Base-by-base conservation (phyloP, 345 rosid genomes). In the Populus tremula region DNA sequence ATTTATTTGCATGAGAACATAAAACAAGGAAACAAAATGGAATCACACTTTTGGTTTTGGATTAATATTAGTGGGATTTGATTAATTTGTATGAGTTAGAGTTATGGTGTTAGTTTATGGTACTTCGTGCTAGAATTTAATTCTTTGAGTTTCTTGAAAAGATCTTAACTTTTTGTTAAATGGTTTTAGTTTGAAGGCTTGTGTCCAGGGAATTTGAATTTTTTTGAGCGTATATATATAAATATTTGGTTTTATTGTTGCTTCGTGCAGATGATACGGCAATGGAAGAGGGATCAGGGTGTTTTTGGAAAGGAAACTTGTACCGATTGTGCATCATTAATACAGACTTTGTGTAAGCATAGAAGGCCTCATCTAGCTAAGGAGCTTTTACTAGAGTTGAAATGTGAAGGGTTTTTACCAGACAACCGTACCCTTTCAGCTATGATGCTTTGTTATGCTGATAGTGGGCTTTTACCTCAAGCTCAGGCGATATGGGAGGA, bases 401-500 rank as follows among this genome's bases (percentile, higher is more conserved):
- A 82, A 87, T 78, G 84, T 27, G 73, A 84, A 54, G 85, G 88
- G 31, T 76, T 77, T 36, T 35, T 86, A 0, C 88, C 84, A 0
- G 69, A 81, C 47, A 78, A 9, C 59, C 27, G 77, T 63, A 86
- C 87, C 50, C 79, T 88, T 47, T 87, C 89, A 5, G 83, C 90
- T 76, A 75, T 86, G 73, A 84, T 91, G 89, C 83, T 90, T 56
- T 85, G 82, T 76, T 90, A 84, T 76, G 87, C 89, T 1, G 74
- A 83, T 12, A 82, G 77, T 72, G 90, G 90, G 5, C 81, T 82
- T 80, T 70, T 87, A 18, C 83, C 73, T 50, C 87, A 78, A 71
- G 89, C 93, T 6, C 83, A 76, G 53, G 80, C 67, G 1, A 17
- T 89, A 45, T 91, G 91, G 93, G 87, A 86, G 10, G 88, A 89